Evolutionary conservation across 352 stramenopile species (phyloP).

Genomic region (Globisporangium okanoganense): DNA sequence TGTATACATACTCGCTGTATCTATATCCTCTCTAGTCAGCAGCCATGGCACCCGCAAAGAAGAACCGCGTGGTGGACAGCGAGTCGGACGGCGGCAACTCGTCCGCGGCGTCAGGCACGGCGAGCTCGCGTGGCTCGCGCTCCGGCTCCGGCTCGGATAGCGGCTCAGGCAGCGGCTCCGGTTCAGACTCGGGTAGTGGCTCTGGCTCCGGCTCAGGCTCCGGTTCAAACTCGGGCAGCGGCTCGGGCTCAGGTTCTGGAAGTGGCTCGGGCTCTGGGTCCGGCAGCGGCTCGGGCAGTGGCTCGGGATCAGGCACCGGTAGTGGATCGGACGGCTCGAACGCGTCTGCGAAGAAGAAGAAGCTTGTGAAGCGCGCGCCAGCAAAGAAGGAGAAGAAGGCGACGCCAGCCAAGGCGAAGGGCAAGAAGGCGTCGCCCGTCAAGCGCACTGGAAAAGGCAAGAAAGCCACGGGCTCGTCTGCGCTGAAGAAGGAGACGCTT

Average conservation of each 20-base stretch:
- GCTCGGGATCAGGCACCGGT: conserved; percentile 24
- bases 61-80: conserved; percentile 62
- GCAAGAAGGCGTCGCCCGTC: conserved; percentile 15
- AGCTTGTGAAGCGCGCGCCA: conserved; percentile 39
- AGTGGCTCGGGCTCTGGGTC: conserved; percentile 27
- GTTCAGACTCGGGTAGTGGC: conserved; percentile 27
- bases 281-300: conserved; percentile 29
- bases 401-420: conserved; percentile 31
- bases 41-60: conserved; percentile 34
- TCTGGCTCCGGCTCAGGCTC: conserved; percentile 31
- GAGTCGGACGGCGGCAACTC: conserved; percentile 58
- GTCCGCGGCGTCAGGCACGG: conserved; percentile 43
- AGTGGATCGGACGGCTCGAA: conserved; percentile 25
- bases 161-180: conserved; percentile 23
- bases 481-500: conserved; percentile 30
- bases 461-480: conserved; percentile 15
- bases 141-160: conserved; percentile 22
- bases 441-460: conserved; percentile 13
- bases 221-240: conserved; percentile 22
- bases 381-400: conserved; percentile 37
- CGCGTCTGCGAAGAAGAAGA: conserved; percentile 37
- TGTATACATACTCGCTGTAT: background rate
- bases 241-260: conserved; percentile 27
- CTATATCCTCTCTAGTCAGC: background rate
- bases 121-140: conserved; percentile 43